Conservation (phyloP, 2,329 filamentous ascomycete species). For the Corinectria fuckeliana region DNA sequence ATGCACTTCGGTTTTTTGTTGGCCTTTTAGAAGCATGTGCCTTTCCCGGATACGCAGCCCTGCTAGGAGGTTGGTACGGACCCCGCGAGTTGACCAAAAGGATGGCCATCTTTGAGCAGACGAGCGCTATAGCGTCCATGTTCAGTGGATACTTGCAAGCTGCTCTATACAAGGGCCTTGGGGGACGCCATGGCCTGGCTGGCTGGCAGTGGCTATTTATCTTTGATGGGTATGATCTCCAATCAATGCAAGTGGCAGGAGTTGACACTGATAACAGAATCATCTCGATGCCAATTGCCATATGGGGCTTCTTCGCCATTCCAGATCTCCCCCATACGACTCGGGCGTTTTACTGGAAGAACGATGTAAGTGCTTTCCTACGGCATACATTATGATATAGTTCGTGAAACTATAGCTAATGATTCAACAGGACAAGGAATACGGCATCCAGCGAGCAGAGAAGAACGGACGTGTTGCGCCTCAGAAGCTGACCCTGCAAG, state of each 20-base stretch:
- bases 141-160: constrained; percentile 45
- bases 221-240: constrained; percentile 36
- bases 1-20: constrained; percentile 38
- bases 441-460: constrained; percentile 13
- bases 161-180: constrained; percentile 42
- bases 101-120: constrained; percentile 36
- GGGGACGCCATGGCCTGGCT: constrained; percentile 40
- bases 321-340: constrained; percentile 7
- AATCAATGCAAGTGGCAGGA: neutral
- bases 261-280: neutral
- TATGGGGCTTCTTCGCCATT: constrained; percentile 10
- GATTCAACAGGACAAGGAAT: constrained; percentile 10
- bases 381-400: neutral
- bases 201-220: constrained; percentile 51
- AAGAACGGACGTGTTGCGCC: constrained; percentile 15
- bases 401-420: neutral
- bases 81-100: constrained; percentile 38
- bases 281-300: constrained; percentile 9
- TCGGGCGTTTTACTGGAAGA: constrained; percentile 2
- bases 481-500: constrained; percentile 6
- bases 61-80: constrained; percentile 41
- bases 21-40: constrained; percentile 37
- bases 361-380: neutral
- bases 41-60: constrained; percentile 32
- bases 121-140: constrained; percentile 32